Evolutionary conservation across 345 rosid genomes (phyloP), one percentile per base, ranked within the genome.

Genomic region (Conringia planisiliqua): DNA sequence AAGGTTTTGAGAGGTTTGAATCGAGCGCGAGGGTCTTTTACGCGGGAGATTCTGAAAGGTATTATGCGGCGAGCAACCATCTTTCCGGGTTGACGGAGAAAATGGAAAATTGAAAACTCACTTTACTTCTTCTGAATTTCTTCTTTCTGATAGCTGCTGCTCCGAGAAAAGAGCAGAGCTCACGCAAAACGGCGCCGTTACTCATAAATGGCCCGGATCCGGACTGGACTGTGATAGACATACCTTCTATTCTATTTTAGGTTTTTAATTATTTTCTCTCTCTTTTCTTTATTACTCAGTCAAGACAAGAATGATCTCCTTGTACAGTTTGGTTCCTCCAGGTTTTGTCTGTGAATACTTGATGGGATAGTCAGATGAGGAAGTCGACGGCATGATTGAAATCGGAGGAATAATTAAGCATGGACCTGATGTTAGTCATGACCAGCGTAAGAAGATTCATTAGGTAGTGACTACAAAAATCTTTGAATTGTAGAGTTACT

Each of bases 1-100:
- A 55, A 18, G 65, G 74, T 52, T 70, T 44, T 50, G 73, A 79
- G 54, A 70, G 39, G 62, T 76, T 63, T 75, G 10, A 72, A 7
- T 47, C 33, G 59, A 55, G n/a, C 38, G 47, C 26, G 43, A 20
- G 36, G 24, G 56, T 24, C 1, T 30, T 54, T 46, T 27, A 40
- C 40, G 48, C 66, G 76, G 63, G 65, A 38, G 67, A 6, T 29
- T 47, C 59, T 46, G 62, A 20, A 65, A 2, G 35, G 78, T 33
- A 16, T 35, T 44, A 62, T 5, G 13, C 54, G 66, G 54, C 14
- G 55, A 55, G 26, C 2, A 44, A 38, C 66, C 80, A 76, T 76
- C 70, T 18, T 35, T 43, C 0, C 4, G 6, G 52, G 47, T 22
- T 0, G 10, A 13, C 0, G 29, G 44, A 36, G 55, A 48, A 20